These are phyloP conservation scores for Backusella westeae DNA, from an alignment of 192 early-diverging fungal species.

Conservation along the genomic window DNA sequence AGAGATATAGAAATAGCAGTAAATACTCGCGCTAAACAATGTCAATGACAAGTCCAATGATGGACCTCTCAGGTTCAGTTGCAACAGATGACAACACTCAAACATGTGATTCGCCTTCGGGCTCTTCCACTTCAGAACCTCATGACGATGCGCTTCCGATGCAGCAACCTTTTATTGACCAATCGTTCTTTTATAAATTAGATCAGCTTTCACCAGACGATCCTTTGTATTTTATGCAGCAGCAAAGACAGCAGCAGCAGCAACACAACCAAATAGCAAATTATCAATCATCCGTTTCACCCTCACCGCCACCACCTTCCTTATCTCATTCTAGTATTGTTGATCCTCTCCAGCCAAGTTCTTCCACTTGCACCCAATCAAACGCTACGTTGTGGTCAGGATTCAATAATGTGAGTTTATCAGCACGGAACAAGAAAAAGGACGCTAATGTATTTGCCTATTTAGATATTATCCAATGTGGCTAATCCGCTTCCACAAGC, in stretches of 20 bases:
- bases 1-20: not conserved
- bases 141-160: conserved; percentile 21
- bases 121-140: conserved; percentile 29
- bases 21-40: not conserved
- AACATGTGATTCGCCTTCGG: conserved; percentile 28
- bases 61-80: conserved; percentile 1
- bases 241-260: conserved; percentile 5
- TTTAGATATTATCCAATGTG: conserved; percentile 23
- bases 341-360: conserved; percentile 20
- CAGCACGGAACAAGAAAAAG: not conserved
- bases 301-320: conserved; percentile 15
- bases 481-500: conserved; percentile 36
- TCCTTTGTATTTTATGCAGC: conserved; percentile 19
- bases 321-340: conserved; percentile 18
- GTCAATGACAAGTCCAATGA: conserved; percentile 8
- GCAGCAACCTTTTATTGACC: conserved; percentile 19
- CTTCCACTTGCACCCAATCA: not conserved
- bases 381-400: conserved; percentile 24
- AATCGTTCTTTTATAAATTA: conserved; percentile 18
- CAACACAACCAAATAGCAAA: conserved; percentile 1
- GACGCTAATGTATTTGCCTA: not conserved
- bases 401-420: conserved; percentile 26
- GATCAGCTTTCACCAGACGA: conserved; percentile 20
- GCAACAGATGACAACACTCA: conserved; percentile 15
- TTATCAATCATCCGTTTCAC: not conserved